A percentile compares a stretch with the other conserved stretches of the same genome.
These are phyloP conservation scores for Tritrichomonas musculus DNA, from an alignment of 208 protist species.

Conservation along the genomic window DNA sequence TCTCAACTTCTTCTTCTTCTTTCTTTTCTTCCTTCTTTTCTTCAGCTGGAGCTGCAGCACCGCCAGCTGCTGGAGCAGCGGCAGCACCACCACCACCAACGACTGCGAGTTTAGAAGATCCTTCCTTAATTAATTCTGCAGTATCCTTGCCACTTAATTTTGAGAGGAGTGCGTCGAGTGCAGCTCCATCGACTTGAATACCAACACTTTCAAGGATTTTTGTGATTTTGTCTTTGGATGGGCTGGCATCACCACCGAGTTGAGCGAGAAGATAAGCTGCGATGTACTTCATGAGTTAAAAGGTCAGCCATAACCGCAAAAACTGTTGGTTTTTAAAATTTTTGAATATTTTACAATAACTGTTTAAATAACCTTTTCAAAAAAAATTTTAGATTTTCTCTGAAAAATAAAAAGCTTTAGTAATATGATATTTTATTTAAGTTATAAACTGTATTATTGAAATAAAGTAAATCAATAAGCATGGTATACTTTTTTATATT, in stretches of 20 bases:
- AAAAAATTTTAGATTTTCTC: no score
- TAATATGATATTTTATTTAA: no score
- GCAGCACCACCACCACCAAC: not conserved
- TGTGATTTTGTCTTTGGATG: not conserved
- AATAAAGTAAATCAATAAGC: no score
- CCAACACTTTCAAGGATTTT: not conserved
- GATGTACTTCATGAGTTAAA: constrained; percentile 28
- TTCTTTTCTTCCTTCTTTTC: not conserved
- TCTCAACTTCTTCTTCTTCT: no score
- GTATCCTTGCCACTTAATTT: not conserved
- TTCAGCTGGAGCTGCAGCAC: not conserved
- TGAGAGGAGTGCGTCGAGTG: not conserved
- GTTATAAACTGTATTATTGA: no score
- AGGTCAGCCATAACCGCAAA: no score
- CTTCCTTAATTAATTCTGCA: not conserved
- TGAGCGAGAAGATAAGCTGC: not conserved
- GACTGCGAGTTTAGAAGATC: not conserved
- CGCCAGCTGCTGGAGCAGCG: not conserved
- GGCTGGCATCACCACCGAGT: not conserved
- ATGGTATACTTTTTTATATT: no score
- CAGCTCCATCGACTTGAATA: not conserved
- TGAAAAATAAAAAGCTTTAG: no score
- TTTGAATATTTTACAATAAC: no score
- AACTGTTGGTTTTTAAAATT: no score
- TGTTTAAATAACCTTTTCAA: no score